Base-by-base conservation (phyloP, 192 early-diverging fungal genomes). In the Podila clonocystis region DNA sequence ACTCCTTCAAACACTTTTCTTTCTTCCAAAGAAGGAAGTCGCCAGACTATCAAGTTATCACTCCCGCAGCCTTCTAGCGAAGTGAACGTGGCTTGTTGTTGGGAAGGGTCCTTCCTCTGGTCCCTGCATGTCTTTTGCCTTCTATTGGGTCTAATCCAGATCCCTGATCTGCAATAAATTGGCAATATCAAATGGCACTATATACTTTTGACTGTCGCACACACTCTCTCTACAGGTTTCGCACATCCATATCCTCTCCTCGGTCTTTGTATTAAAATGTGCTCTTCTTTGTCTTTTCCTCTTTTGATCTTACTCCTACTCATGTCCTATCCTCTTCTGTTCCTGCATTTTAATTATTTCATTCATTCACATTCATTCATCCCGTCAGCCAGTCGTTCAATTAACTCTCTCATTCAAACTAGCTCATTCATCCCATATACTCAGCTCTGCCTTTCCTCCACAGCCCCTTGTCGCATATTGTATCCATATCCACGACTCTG, bases 401-500 rank as follows among this genome's bases (percentile, higher is more conserved):
- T 52, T 22, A 19, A 22, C 9, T 52, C 50, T n/a, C n/a, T 6
- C 50, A 22, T 52, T 52, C 50, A 3, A 34, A 50, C 50, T 55
- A 7, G 22, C 50, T n/a, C 52, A 55, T 2, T 55, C 52, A 22
- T 9, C 7, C 26, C 52, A 9, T 95, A 93, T 71, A 73, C 89
- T 28, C 88, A 95, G 75, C 94, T 86, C 62, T 95, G 94, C 83
- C 87, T 95, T 30, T 95, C 62, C 57, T 72, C 11, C 38, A 7
- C 11, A 13, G 2, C 3, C 38, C 12, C 38, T 41, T 41, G 0
- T 13, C 7, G 13, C 41, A 45, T 17, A 45, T 45, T 15, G 12
- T 36, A 6, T 1, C 9, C 3, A 9, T 11, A 36, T 36, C 4
- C 7, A 36, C 3, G 9, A 36, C 34, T 0, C 82, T 87, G 48